Base-by-base conservation (phyloP, 192 early-diverging fungal genomes). In the Chytriomyces confervae region DNA sequence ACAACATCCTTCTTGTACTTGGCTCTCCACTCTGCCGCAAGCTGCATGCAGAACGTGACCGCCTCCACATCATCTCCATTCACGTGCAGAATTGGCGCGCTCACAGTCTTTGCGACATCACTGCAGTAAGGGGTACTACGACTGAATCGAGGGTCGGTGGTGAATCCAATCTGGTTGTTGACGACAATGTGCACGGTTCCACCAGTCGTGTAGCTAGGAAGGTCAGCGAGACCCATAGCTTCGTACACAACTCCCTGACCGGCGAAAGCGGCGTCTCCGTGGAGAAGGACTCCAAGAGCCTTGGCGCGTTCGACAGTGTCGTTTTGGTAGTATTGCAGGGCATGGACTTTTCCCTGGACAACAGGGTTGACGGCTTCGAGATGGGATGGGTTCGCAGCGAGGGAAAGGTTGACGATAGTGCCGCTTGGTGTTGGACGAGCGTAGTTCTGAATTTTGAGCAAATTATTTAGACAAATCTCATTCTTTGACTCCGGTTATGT, bases 141-240 rank as follows among this genome's bases (percentile, higher is more conserved):
- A 53, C 94, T 88, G 82, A 96, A 96, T 47, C 95, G 91, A 60
- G 97, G 97, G 81, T 99, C 96, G 27, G 97, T 99, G 36, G 97
- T 99, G 89, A 99, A 99, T 60, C 97, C 97, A 74, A 99, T 93
- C 87, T 99, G 97, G 91, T 99, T 99, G 91, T 99, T 99, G 81
- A 97, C 94, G 49, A 99, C 91, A 72, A 97, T 91, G 90, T 99
- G 97, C 78, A 99, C 89, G 11, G 96, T 96, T 47, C 97, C 97
- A 78, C 97, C 97, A 18, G 96, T 98, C 10, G 95, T 90, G 91
- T 98, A 99, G 50, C 92, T 91, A 44, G 96, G 96, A 74, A 99
- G 86, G 81, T 97, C 96, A 76, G 91, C 91, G 86, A 99, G 94
- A 23, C 96, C 96, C 60, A 99, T 88, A 24, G 97, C 97, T 85